Evolutionary conservation across 2,329 filamentous ascomycete genomes (phyloP), one percentile per base, ranked within the genome.

Genomic region (Ophiostoma piceae): DNA sequence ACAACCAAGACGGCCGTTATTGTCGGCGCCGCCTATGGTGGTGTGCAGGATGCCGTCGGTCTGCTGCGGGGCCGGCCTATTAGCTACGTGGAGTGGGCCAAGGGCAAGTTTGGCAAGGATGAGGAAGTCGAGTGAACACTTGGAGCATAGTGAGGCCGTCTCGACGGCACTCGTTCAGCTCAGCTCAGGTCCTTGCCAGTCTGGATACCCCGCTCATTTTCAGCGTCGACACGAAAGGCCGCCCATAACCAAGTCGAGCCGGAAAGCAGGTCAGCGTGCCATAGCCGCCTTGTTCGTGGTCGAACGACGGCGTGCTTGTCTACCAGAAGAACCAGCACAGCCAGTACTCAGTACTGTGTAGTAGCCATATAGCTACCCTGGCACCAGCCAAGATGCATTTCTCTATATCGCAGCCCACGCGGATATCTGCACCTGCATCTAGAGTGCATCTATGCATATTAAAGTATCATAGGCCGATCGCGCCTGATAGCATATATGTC

Each of bases 1-100:
- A 95, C 92, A 62, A 92, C 93, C 67, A 91, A 88, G 77, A 87
- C 91, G 74, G 94, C 93, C 1, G 82, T 97, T 65, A 82, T 90
- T 74, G 88, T 93, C 73, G 94, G 94, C 26, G 77, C 97, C 47
- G 86, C 82, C 8, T 98, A 92, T 79, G 94, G 94, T 32, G 82
- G 94, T 51, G 78, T 90, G 71, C 94, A 98, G 79, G 94, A 98
- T 80, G 80, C 84, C 12, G 78, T 95, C 43, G 87, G 88, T 68
- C 82, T 89, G 71, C 80, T 87, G 68, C 89, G 87, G 77, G 92
- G 92, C 69, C 88, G 91, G 75, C 86, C 84, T 69, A 86, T 94
- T 43, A 87, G 87, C 26, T 96, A 96, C 77, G 81, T 96, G 72
- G 88, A 92, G 71, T 91, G 88, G 74, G 74, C 89, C 68, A 80